These are phyloP conservation scores for Verticillium nonalfalfae DNA, from an alignment of 2,329 filamentous ascomycete genomes.

Conservation along the genomic window DNA sequence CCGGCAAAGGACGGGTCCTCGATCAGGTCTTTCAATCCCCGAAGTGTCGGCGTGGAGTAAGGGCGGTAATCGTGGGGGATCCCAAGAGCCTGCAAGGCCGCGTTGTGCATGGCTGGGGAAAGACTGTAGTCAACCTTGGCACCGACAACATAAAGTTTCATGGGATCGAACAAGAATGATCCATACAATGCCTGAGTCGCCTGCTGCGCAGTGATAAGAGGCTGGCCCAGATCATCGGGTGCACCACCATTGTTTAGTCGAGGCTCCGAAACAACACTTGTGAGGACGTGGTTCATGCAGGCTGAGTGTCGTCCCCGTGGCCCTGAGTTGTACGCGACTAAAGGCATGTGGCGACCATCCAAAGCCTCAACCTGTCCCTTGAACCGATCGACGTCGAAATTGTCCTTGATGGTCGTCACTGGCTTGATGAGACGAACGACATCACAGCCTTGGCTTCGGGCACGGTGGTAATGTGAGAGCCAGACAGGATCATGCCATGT, in stretches of 20 bases:
- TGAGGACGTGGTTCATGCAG: conserved; percentile 60
- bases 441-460: conserved; percentile 51
- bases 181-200: conserved; percentile 60
- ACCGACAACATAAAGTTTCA: conserved; percentile 71
- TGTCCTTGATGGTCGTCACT: conserved; percentile 52
- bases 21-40: conserved; percentile 57
- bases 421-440: conserved; percentile 55
- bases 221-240: conserved; percentile 12
- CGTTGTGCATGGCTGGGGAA: conserved; percentile 72
- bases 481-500: conserved; percentile 53
- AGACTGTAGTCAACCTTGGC: conserved; percentile 65
- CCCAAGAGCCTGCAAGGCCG: conserved; percentile 60
- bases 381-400: conserved; percentile 52
- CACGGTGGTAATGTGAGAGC: conserved; percentile 51
- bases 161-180: conserved; percentile 59
- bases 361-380: conserved; percentile 39
- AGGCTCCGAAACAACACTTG: conserved; percentile 48
- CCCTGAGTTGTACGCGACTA: conserved; percentile 62
- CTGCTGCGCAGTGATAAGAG: conserved; percentile 50
- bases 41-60: conserved; percentile 55
- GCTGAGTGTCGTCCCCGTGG: conserved; percentile 56
- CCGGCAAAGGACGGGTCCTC: conserved; percentile 65
- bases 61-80: conserved; percentile 64
- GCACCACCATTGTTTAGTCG: conserved; percentile 13
- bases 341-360: conserved; percentile 36